A percentile compares a stretch with the other conserved stretches of the same genome.
phyloP scores from a whole-genome alignment of 129 eudicot genomes.

The Logfia minima region DNA sequence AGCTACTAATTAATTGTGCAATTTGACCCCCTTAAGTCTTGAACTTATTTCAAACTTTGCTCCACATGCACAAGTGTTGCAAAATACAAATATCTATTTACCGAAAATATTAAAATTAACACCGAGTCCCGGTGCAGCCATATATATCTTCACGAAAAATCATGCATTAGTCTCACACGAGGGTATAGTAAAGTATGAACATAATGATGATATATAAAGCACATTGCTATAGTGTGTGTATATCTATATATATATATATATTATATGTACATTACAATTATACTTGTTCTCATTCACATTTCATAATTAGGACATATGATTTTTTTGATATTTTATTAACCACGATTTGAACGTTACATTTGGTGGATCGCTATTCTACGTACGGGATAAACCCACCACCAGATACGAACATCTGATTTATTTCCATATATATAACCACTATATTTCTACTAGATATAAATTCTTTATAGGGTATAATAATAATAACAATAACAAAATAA shows the following conservation, averaged over 20 bases:
- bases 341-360: no score
- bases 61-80: background rate
- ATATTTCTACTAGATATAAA: no score
- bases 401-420: no score
- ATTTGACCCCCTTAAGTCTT: slow-evolving; percentile 5
- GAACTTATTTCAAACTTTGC: background rate
- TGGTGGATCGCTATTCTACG: no score
- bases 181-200: background rate
- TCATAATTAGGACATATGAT: no score
- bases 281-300: no score
- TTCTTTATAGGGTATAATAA: background rate
- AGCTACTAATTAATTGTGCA: background rate
- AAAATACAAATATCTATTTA: no score
- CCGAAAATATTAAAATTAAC: background rate
- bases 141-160: slow-evolving; percentile 22
- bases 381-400: no score
- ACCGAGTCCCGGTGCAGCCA: slow-evolving; percentile 15
- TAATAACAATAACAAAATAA: background rate
- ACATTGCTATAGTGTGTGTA: background rate
- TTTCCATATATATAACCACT: no score
- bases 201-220: slow-evolving; percentile 13
- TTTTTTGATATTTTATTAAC: no score
- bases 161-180: slow-evolving; percentile 21
- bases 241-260: background rate
- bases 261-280: no score